Conservation (phyloP, 345 rosid species). For the Luvunga scandens region DNA sequence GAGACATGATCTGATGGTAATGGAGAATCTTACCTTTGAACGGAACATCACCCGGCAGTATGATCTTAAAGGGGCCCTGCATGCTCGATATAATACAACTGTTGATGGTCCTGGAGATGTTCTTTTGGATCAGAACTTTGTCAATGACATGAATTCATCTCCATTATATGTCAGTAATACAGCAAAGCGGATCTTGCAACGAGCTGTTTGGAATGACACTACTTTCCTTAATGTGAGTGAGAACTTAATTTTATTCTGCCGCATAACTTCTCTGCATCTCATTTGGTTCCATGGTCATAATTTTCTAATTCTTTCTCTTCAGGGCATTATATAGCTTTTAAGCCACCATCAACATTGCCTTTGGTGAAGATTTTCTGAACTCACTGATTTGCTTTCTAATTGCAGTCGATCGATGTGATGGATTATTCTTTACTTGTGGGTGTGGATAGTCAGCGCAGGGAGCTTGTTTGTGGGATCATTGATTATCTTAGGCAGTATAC, state of each 20-base stretch:
- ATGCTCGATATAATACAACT: slow-evolving; percentile 59
- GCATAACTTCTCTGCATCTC: background rate
- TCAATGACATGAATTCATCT: slow-evolving; percentile 83
- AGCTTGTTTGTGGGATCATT: slow-evolving; percentile 94
- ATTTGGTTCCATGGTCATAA: background rate
- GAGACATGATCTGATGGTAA: slow-evolving; percentile 90
- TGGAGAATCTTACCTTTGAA: slow-evolving; percentile 90
- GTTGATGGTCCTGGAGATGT: slow-evolving; percentile 65
- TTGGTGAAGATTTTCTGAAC: background rate
- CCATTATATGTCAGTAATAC: slow-evolving; percentile 84
- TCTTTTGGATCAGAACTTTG: slow-evolving; percentile 93
- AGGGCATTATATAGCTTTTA: background rate
- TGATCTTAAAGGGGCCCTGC: slow-evolving; percentile 92
- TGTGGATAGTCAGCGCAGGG: slow-evolving; percentile 60
- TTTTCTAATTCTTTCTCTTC: background rate
- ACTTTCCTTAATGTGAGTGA: slow-evolving; percentile 84
- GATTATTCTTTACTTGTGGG: slow-evolving; percentile 94
- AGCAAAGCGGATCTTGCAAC: slow-evolving; percentile 66
- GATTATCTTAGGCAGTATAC: slow-evolving; percentile 97
- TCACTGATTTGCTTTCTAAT: slow-evolving; percentile 6
- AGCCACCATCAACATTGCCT: too few relatives aligned
- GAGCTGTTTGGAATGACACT: slow-evolving; percentile 97
- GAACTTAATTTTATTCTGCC: background rate
- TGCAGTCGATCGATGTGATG: slow-evolving; percentile 90
- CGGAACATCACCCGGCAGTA: slow-evolving; percentile 75